Evolutionary conservation across 495 filamentous ascomycete species (phyloP).

Genomic region (Rhypophila decipiens): DNA sequence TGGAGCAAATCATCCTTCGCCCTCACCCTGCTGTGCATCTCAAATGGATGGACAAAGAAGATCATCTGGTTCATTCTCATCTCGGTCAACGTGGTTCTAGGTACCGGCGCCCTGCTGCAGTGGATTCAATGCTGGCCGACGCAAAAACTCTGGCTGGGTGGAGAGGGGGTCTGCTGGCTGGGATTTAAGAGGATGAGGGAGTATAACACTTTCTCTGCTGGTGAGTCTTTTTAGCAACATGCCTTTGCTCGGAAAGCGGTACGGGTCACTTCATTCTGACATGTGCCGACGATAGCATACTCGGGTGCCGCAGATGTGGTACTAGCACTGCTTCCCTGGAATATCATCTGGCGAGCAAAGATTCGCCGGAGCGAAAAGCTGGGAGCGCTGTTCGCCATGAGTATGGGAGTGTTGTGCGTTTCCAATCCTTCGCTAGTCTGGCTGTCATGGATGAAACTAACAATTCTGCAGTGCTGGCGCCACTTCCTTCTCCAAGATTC

Average conservation of each 20-base stretch:
- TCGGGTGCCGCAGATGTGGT: slow-evolving; percentile 26
- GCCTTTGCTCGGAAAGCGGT: too few relatives aligned
- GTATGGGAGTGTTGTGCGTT: slow-evolving; percentile 19
- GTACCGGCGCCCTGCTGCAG: slow-evolving; percentile 12
- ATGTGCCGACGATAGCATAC: too few relatives aligned
- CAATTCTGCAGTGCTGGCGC: slow-evolving; percentile 7
- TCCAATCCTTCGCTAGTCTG: neutral
- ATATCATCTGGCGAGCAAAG: slow-evolving; percentile 17
- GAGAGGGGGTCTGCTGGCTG: neutral
- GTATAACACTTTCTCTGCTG: slow-evolving; percentile 13
- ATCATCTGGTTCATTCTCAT: slow-evolving; percentile 20
- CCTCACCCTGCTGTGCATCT: slow-evolving; percentile 14
- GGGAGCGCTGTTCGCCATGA: slow-evolving; percentile 25
- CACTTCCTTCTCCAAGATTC: slow-evolving; percentile 9
- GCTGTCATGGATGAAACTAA: neutral
- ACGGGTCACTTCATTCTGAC: too few relatives aligned
- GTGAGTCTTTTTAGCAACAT: too few relatives aligned
- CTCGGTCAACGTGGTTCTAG: slow-evolving; percentile 19
- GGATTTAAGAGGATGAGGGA: neutral
- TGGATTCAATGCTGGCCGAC: slow-evolving; percentile 24
- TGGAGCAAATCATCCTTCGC: slow-evolving; percentile 28
- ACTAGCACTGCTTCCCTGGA: slow-evolving; percentile 26
- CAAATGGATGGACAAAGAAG: slow-evolving; percentile 4
- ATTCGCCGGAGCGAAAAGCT: slow-evolving; percentile 24
- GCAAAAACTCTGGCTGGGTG: slow-evolving; percentile 14